A percentile compares a stretch with the other conserved stretches of the same genome.
Conservation (phyloP, 1,284 basidiomycete species). For the Ganoderma sp. region DNA sequence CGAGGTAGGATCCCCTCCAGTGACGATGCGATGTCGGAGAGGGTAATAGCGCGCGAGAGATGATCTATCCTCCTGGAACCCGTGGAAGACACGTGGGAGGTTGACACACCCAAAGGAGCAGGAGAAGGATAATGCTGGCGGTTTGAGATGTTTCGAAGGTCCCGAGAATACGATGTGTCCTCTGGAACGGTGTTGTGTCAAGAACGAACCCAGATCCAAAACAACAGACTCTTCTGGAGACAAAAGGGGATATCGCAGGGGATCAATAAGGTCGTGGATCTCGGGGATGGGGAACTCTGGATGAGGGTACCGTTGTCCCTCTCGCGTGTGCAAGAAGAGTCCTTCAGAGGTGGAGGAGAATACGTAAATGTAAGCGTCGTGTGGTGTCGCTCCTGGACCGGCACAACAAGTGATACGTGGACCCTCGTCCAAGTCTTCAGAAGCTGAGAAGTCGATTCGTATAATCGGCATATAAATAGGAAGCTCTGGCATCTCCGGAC, state of each 20-base stretch:
- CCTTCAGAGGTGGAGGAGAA: conserved; percentile 25
- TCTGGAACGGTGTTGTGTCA: conserved; percentile 18
- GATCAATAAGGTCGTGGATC: conserved; percentile 22
- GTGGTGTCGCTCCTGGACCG: conserved; percentile 1
- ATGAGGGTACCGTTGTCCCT: conserved; percentile 22
- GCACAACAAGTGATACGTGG: conserved; percentile 21
- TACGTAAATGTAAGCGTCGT: conserved; percentile 18
- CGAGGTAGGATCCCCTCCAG: conserved; percentile 19
- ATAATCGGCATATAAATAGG: conserved; percentile 23
- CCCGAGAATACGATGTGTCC: conserved; percentile 26
- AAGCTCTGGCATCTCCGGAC: conserved; percentile 25
- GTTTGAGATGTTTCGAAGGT: conserved; percentile 22
- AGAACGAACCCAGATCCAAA: conserved; percentile 15
- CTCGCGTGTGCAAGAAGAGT: conserved; percentile 28
- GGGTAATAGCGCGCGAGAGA: conserved; percentile 37
- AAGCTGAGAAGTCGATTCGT: conserved; percentile 26
- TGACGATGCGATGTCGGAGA: conserved; percentile 23
- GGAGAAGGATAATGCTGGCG: conserved; percentile 24
- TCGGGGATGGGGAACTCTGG: conserved; percentile 28
- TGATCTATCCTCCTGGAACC: conserved; percentile 28
- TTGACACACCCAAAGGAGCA: conserved; percentile 26
- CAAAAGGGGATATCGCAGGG: conserved; percentile 21
- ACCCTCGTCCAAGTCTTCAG: conserved; percentile 3
- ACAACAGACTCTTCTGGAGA: neutral
- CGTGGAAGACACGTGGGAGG: conserved; percentile 26